Evolutionary conservation across 2,329 filamentous ascomycete genomes (phyloP).

Genomic region (Alternaria burnsii): DNA sequence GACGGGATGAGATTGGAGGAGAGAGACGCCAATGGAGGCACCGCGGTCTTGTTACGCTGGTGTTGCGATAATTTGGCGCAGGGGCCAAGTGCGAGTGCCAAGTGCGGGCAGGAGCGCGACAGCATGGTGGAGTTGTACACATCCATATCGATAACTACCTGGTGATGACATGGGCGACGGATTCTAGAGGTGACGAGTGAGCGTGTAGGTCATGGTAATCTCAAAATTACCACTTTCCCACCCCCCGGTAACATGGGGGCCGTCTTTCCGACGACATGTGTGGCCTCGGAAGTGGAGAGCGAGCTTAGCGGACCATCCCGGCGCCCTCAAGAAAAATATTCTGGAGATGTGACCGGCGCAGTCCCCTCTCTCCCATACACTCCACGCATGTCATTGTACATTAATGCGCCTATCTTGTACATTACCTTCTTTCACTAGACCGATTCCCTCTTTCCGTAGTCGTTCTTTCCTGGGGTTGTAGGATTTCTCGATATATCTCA

Average conservation of each 20-base stretch:
- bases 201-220: neutral
- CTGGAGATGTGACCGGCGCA: conserved; percentile 24
- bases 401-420: conserved; percentile 47
- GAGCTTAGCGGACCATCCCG: conserved; percentile 33
- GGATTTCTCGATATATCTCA: conserved; percentile 14
- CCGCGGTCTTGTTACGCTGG: conserved; percentile 14
- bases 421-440: conserved; percentile 27
- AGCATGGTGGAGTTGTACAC: conserved; percentile 1
- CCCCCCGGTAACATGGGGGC: conserved; percentile 8
- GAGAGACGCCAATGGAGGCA: conserved; percentile 7
- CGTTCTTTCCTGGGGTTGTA: conserved; percentile 30
- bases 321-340: conserved; percentile 40
- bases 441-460: conserved; percentile 36
- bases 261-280: conserved; percentile 15
- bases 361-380: conserved; percentile 18
- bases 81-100: conserved; percentile 11
- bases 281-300: conserved; percentile 23
- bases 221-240: neutral
- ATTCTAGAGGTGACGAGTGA: neutral
- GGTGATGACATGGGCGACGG: neutral
- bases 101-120: conserved; percentile 2
- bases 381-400: conserved; percentile 40
- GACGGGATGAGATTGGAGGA: conserved; percentile 1
- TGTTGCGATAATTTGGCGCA: conserved; percentile 14
- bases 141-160: neutral